Percentiles rank a stretch among this genome's conserved stretches.
phyloP scores from a whole-genome alignment of 2,329 filamentous ascomycete genomes.

The Cladobotryum mycophilum region DNA sequence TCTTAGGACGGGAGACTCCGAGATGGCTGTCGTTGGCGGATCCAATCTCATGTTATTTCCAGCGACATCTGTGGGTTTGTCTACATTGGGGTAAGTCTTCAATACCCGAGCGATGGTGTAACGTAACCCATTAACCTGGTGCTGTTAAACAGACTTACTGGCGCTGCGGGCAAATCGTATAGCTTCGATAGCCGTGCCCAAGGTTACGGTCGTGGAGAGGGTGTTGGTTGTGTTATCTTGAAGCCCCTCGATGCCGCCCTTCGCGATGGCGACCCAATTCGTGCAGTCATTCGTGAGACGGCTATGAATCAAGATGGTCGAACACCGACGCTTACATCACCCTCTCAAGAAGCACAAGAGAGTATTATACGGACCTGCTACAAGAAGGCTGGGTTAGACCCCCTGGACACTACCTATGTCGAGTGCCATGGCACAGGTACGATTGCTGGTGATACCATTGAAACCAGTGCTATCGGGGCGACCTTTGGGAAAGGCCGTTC shows the following conservation, averaged over 20 bases:
- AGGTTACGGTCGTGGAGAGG: slow-evolving; percentile 9
- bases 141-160: neutral
- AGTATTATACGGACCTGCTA: neutral
- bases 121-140: neutral
- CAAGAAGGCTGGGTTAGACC: neutral
- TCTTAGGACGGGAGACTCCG: neutral
- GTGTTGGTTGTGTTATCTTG: slow-evolving; percentile 1
- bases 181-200: slow-evolving; percentile 2
- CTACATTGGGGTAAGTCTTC: neutral
- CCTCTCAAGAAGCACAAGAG: neutral
- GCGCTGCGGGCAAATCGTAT: neutral
- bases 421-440: slow-evolving; percentile 3
- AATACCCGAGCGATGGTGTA: neutral
- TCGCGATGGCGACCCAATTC: slow-evolving; percentile 2
- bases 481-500: neutral
- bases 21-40: slow-evolving; percentile 9
- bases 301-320: slow-evolving; percentile 5
- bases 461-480: neutral
- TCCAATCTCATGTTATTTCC: slow-evolving; percentile 14
- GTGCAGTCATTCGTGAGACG: slow-evolving; percentile 1
- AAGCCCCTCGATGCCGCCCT: slow-evolving; percentile 3
- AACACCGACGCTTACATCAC: slow-evolving; percentile 2
- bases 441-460: slow-evolving; percentile 16
- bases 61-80: neutral
- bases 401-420: neutral